Evolutionary conservation across 192 early-diverging fungal genomes (phyloP), one percentile per base, ranked within the genome.

Genomic region (Coemansia asiatica): DNA sequence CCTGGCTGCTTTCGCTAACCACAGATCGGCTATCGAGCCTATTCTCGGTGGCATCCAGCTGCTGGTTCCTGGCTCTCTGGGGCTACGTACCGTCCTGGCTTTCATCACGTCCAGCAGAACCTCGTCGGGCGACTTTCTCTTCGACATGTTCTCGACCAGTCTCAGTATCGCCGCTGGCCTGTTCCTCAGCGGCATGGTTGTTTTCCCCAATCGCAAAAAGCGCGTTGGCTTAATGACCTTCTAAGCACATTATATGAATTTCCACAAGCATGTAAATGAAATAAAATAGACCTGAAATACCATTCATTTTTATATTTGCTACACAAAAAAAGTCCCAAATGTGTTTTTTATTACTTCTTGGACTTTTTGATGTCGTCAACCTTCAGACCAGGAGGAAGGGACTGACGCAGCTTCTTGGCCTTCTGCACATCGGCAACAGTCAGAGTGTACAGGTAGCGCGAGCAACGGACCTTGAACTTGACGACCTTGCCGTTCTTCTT

Each of bases 391-490:
- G 96, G 93, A 67, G 96, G 96, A 59, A 98, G 89, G 56, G 94
- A 94, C 85, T 95, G 91, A 72, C 88, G 90, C 57, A 98, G 88
- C 90, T 98, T 98, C 73, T 88, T 84, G 63, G 95, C 96, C 90
- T 96, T 98, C 79, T 91, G 88, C 57, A 87, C 85, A 84, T 98
- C 96, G 58, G 93, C 86, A 70, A 98, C 91, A 60, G 93, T 89
- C 67, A 98, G 89, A 57, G 96, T 98, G 91, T 98, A 98, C 76
- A 98, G 88, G 90, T 94, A 97, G 73, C 88, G 88, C 64, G 95
- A 94, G 91, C 96, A 96, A 83, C 96, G 89, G 69, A 98, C 90
- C 94, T 98, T 98, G 90, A 98, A 97, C 89, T 98, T 98, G 89
- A 86, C 84, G 70, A 92, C 74, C 67, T 85, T 85, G 73, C 84